Evolutionary conservation across 148 eudicot genomes (phyloP), one percentile per base, ranked within the genome.

Genomic region (Rhododendron ovatum): DNA sequence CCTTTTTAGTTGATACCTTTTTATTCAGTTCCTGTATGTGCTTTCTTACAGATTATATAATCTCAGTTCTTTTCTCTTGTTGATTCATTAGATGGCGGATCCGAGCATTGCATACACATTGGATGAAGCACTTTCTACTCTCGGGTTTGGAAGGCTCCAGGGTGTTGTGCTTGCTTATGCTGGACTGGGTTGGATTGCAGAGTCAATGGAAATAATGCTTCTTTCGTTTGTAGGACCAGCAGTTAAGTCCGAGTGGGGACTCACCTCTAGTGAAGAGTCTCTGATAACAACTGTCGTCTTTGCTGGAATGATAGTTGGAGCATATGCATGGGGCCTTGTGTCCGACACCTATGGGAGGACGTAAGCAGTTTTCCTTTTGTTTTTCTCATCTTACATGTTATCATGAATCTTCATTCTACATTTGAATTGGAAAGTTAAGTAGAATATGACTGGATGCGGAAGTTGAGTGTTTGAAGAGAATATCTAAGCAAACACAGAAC

Each of bases 131-230:
- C 81, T 90, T 79, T 90, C 89, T 7, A 12, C 86, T 26, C 37
- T 89, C 7, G 91, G 89, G 47, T 91, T 89, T 78, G 91, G 93
- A 61, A 89, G 57, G 10, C 89, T 84, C 84, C 93, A 89, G 83
- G 81, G 78, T n/a, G 37, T 91, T 50, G 89, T 87, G 8, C 78
- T 91, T 10, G 83, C 83, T 69, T 89, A 88, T 87, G 91, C 93
- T 37, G 93, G 93, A 48, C 69, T 85, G 14, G 93, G 93, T 65
- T 91, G 91, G 93, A 39, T 88, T 83, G 86, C 93, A 37, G 91
- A 89, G 6, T 87, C 93, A 12, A 88, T 87, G 90, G 93, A 89
- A 82, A 69, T 91, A 78, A 89, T 87, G 88, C 86, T 91, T 39
- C 91, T 91, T 7, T 91, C 93, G 26, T 88, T 91, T 43, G 78